Percentiles rank a stretch among this genome's conserved stretches.
These are phyloP conservation scores for Diaporthe eres DNA, from an alignment of 2,329 filamentous ascomycete genomes.

Conservation along the genomic window DNA sequence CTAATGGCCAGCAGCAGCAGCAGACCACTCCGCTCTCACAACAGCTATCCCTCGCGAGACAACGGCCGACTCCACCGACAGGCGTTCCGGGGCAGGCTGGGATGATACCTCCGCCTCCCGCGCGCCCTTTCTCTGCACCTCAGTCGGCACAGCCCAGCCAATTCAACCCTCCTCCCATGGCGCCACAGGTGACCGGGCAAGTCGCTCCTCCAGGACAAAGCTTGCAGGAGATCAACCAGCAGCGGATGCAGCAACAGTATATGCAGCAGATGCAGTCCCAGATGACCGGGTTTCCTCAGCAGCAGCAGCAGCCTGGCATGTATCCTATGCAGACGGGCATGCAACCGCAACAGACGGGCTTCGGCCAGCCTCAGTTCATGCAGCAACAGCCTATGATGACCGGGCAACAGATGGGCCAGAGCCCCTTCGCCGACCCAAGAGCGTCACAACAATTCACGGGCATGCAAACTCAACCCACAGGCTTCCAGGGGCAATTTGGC, in stretches of 20 bases:
- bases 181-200: constrained; percentile 88
- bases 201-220: constrained; percentile 83
- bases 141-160: constrained; percentile 81
- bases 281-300: constrained; percentile 54
- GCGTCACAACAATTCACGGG: constrained; percentile 59
- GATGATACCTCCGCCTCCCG: constrained; percentile 82
- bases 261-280: constrained; percentile 61
- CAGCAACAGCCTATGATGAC: constrained; percentile 55
- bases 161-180: constrained; percentile 81
- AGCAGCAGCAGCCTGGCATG: constrained; percentile 56
- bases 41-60: constrained; percentile 67
- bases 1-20: constrained; percentile 52
- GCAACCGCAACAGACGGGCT: constrained; percentile 55
- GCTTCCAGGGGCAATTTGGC: constrained; percentile 63
- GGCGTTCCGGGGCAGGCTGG: constrained; percentile 70
- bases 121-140: constrained; percentile 88
- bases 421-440: constrained; percentile 57
- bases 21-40: constrained; percentile 59
- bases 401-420: constrained; percentile 57
- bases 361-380: constrained; percentile 59
- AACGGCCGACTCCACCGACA: constrained; percentile 80
- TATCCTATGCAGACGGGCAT: constrained; percentile 66
- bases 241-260: constrained; percentile 72
- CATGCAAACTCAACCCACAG: constrained; percentile 75
- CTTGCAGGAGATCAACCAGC: constrained; percentile 79